These are phyloP conservation scores for Ophiostoma fasciatum DNA, from an alignment of 2,329 filamentous ascomycete genomes.

Conservation along the genomic window DNA sequence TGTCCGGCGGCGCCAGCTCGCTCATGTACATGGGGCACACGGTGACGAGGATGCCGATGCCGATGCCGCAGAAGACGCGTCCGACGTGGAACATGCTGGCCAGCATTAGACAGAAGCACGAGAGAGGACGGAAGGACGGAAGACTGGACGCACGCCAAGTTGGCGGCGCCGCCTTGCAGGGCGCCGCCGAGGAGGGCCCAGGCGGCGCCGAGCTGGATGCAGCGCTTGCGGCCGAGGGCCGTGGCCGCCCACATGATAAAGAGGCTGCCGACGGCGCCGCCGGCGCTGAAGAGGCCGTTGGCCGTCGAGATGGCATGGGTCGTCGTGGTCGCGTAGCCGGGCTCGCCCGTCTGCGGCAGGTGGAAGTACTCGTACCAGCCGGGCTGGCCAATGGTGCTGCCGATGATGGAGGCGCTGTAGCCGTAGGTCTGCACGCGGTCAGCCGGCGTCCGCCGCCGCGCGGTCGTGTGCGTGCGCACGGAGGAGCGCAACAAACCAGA, in stretches of 20 bases:
- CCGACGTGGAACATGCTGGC: conserved; percentile 31
- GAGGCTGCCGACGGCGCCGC: conserved; percentile 30
- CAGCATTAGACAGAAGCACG: too few relatives aligned
- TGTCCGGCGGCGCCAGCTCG: conserved; percentile 24
- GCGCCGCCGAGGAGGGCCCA: conserved; percentile 30
- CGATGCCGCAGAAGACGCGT: conserved; percentile 25
- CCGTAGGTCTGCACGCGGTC: conserved; percentile 39
- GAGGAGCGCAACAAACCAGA: conserved; percentile 14
- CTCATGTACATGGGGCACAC: conserved; percentile 30
- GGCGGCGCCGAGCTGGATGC: conserved; percentile 30
- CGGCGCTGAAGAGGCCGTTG: conserved; percentile 17
- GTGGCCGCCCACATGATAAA: conserved; percentile 35
- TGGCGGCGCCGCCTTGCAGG: conserved; percentile 29
- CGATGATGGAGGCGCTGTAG: conserved; percentile 34
- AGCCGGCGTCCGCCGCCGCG: too few relatives aligned
- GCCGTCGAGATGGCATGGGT: conserved; percentile 30
- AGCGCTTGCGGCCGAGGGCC: conserved; percentile 26
- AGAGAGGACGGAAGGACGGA: too few relatives aligned
- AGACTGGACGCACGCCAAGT: too few relatives aligned
- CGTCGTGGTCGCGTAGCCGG: conserved; percentile 29
- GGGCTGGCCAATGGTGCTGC: conserved; percentile 35
- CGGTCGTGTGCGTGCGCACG: background rate
- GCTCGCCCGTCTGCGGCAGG: conserved; percentile 26
- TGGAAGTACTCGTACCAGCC: conserved; percentile 36
- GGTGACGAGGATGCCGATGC: conserved; percentile 27